phyloP scores from a whole-genome alignment of 2,329 filamentous ascomycete species.

The Didymella segeticola region DNA sequence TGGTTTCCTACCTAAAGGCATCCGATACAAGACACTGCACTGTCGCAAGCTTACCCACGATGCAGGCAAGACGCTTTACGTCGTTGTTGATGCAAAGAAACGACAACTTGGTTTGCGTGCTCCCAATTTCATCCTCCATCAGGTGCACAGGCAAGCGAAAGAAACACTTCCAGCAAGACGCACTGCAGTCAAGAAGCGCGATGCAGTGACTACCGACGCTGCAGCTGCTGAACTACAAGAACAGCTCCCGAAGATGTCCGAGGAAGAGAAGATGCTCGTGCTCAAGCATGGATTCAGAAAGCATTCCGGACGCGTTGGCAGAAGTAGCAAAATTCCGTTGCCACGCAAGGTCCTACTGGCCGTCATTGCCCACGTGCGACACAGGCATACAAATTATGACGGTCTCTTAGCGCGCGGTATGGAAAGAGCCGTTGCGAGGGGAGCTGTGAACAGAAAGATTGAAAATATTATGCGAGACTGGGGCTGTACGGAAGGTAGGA shows the following conservation, averaged over 20 bases:
- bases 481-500: slow-evolving; percentile 35
- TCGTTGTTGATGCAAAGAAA: slow-evolving; percentile 36
- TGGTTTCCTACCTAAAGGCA: slow-evolving; percentile 44
- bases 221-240: slow-evolving; percentile 43
- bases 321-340: slow-evolving; percentile 50
- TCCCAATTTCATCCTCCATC: slow-evolving; percentile 47
- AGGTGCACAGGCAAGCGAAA: slow-evolving; percentile 49
- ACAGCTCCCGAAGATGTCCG: slow-evolving; percentile 54
- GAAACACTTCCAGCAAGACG: slow-evolving; percentile 51
- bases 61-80: slow-evolving; percentile 34
- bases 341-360: slow-evolving; percentile 54
- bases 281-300: slow-evolving; percentile 56
- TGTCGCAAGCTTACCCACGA: slow-evolving; percentile 42
- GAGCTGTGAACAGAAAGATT: slow-evolving; percentile 27
- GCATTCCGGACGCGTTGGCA: slow-evolving; percentile 56
- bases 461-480: slow-evolving; percentile 32
- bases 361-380: slow-evolving; percentile 59
- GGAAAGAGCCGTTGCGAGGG: slow-evolving; percentile 32
- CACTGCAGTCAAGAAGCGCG: slow-evolving; percentile 46
- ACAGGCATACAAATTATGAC: slow-evolving; percentile 59
- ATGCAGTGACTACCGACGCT: slow-evolving; percentile 28
- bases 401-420: slow-evolving; percentile 36
- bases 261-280: slow-evolving; percentile 42
- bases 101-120: slow-evolving; percentile 52
- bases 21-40: slow-evolving; percentile 44